Evolutionary conservation across 805 yeast species (phyloP), one percentile per base, ranked within the genome.

Genomic region (Yarrowia phangngaensis): DNA sequence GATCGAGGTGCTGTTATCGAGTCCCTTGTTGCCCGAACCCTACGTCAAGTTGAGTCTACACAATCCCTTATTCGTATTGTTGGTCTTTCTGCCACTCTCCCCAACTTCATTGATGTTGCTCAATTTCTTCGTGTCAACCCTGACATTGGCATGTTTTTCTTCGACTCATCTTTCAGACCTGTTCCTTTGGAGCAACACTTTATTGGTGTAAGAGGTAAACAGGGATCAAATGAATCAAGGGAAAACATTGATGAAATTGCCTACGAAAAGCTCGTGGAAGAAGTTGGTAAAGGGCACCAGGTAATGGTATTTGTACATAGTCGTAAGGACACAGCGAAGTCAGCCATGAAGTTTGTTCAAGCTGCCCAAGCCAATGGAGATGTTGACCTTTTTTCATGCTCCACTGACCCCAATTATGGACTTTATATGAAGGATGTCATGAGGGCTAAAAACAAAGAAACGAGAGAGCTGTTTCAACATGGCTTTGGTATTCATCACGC

Each of bases 401-500:
- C 78, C 0, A 70, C 71, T 2, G 59, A 71, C 11, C 62, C 57
- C 55, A 26, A 70, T 63, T 8, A 52, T 13, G 53, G 20, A 2
- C 38, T 43, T 57, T 60, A 4, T 71, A 68, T 58, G 72, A 70
- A 82, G 52, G 97, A 90, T 52, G 74, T 87, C 70, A 67, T 76
- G 1, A 71, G 59, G 28, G 83, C 81, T 58, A 76, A 82, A 56
- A 86, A 79, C 60, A 82, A 76, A 55, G 97, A 90, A 57, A 64
- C 88, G 62, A 73, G 80, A 47, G 97, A 92, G 58, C 68, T 92
- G 9, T 86, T 86, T 58, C 78, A 70, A 41, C 67, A 70, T 50
- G 98, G 98, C 0, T 82, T 90, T 64, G 97, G 97, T 43, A 75
- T 84, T 3, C 99, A 92, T 64, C 97, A 92, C 68, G 99, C 99